These are phyloP conservation scores for Colletotrichum lini DNA, from an alignment of 2,329 filamentous ascomycete species.

Conservation along the genomic window DNA sequence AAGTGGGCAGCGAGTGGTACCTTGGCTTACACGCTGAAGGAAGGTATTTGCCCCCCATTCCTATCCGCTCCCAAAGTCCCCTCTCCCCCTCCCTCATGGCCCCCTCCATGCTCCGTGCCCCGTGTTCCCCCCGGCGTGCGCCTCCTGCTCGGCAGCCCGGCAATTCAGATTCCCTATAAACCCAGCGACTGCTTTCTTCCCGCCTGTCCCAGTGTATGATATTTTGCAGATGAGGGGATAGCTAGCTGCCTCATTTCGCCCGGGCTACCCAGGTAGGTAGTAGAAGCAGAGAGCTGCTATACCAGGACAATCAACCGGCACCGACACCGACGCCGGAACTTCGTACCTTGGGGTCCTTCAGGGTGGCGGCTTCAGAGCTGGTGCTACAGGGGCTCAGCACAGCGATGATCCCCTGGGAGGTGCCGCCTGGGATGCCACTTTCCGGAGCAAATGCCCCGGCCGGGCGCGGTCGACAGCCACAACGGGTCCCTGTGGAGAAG, in stretches of 20 bases:
- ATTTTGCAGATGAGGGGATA: not conserved
- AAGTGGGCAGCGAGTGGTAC: no score
- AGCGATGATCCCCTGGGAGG: constrained; percentile 30
- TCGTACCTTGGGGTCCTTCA: constrained; percentile 12
- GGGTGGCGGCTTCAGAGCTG: constrained; percentile 22
- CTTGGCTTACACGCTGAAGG: not conserved
- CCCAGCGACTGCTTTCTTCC: not conserved
- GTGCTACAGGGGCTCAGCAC: constrained; percentile 7
- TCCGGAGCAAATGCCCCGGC: constrained; percentile 40
- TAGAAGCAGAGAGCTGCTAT: not conserved
- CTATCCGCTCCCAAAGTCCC: not conserved
- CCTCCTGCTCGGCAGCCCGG: not conserved
- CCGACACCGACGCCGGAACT: constrained; percentile 2
- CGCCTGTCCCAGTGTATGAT: not conserved
- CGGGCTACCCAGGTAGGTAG: not conserved
- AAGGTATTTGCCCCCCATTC: not conserved
- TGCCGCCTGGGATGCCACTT: constrained; percentile 5
- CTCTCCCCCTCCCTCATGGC: not conserved
- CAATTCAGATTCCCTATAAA: not conserved
- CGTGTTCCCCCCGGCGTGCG: not conserved
- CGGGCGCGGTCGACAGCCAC: constrained; percentile 1
- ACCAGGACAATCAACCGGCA: not conserved
- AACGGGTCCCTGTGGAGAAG: not conserved
- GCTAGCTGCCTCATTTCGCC: not conserved
- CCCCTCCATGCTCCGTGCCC: not conserved